Conservation (phyloP, 2,329 filamentous ascomycete species). For the Volutella citrinella region DNA sequence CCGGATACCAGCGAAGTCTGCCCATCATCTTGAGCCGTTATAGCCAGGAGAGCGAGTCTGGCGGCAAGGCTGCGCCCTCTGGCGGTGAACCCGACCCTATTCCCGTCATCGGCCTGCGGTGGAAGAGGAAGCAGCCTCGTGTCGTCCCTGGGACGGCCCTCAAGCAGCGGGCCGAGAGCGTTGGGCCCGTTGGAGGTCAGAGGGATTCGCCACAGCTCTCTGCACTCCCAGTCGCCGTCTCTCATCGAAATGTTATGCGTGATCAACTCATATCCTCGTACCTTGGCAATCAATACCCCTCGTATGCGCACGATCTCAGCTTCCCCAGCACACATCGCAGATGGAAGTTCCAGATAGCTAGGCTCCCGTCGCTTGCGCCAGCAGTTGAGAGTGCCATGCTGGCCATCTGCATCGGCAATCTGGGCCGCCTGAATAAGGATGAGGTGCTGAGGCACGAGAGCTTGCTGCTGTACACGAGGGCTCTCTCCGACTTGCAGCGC, state of each 20-base stretch:
- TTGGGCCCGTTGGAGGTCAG: background rate
- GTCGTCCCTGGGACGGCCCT: too few species aligned
- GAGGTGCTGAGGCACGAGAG: background rate
- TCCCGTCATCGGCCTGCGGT: slow-evolving; percentile 5
- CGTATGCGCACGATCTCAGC: background rate
- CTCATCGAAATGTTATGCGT: slow-evolving; percentile 1
- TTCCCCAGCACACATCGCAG: slow-evolving; percentile 4
- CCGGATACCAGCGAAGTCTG: slow-evolving; percentile 7
- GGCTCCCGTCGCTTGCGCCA: background rate
- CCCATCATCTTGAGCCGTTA: slow-evolving; percentile 8
- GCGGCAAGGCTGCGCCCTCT: background rate
- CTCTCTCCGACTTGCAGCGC: slow-evolving; percentile 3
- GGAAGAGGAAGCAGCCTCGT: background rate
- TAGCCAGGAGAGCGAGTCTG: background rate
- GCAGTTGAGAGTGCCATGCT: slow-evolving; percentile 7
- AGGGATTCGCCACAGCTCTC: background rate
- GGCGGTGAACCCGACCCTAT: background rate
- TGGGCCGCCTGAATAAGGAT: slow-evolving; percentile 1
- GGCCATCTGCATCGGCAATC: slow-evolving; percentile 5
- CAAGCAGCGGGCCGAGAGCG: too few species aligned
- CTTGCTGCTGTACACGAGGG: slow-evolving; percentile 2
- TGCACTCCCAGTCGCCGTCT: background rate
- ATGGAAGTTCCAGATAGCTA: slow-evolving; percentile 5
- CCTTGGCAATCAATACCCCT: slow-evolving; percentile 4
- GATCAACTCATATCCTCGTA: slow-evolving; percentile 5